These are phyloP conservation scores for Onygena corvina DNA, from an alignment of 2,329 filamentous ascomycete species.

Conservation along the genomic window DNA sequence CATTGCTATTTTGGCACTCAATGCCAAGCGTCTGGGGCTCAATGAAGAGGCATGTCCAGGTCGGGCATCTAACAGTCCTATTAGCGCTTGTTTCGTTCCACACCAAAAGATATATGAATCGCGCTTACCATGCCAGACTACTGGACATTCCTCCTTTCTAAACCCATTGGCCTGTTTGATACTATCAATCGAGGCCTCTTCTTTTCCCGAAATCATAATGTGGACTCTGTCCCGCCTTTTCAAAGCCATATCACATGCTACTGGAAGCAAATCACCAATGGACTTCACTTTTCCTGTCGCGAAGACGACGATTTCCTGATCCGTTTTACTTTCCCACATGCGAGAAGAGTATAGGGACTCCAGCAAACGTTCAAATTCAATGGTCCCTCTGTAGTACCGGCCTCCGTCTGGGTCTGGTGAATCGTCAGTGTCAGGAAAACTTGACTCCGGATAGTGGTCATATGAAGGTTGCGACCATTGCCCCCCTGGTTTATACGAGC, in stretches of 20 bases:
- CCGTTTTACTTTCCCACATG: conserved; percentile 40
- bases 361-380: conserved; percentile 56
- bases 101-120: conserved; percentile 26
- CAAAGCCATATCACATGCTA: conserved; percentile 75
- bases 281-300: conserved; percentile 63
- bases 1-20: conserved; percentile 52
- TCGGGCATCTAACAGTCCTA: conserved; percentile 49
- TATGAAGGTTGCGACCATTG: background rate
- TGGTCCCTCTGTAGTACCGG: conserved; percentile 53
- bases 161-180: conserved; percentile 69
- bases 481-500: background rate
- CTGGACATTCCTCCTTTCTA: conserved; percentile 51
- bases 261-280: conserved; percentile 58
- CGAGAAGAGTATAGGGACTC: conserved; percentile 49
- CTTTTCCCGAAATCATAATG: conserved; percentile 64
- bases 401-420: conserved; percentile 14
- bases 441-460: background rate
- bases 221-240: conserved; percentile 64
- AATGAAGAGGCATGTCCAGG: conserved; percentile 61
- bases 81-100: background rate
- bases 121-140: conserved; percentile 46
- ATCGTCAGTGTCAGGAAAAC: background rate
- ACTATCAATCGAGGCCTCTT: conserved; percentile 55
- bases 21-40: conserved; percentile 55
- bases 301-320: conserved; percentile 66